Evolutionary conservation across 78 protist genomes (phyloP), one percentile per base, ranked within the genome.

Genomic region (Parvularia atlantis): DNA sequence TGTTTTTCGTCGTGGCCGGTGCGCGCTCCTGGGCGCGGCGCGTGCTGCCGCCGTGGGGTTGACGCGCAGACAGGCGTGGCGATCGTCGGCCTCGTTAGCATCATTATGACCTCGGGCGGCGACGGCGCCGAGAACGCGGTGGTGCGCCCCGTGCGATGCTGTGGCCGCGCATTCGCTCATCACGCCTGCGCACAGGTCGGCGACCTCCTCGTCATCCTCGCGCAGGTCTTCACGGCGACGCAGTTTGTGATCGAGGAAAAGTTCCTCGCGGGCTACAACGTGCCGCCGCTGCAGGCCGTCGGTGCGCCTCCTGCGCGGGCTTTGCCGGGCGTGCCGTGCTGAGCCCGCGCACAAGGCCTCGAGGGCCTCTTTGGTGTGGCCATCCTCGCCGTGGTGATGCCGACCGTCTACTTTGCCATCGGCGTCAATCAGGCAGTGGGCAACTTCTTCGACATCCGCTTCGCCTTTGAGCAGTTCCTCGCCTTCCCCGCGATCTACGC

Each of bases 51-150:
- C n/a, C n/a, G n/a, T n/a, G n/a, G n/a, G n/a, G n/a, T n/a, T n/a
- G n/a, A n/a, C n/a, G n/a, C n/a, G n/a, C n/a, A n/a, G n/a, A n/a
- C n/a, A n/a, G 83, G 83, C 6, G 28, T 73, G 20, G 43, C 57
- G 39, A 36, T 71, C 24, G 84, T 79, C 48, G 84, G 84, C 28
- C 33, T 71, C n/a, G 56, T 65, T 2, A 19, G 50, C 20, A n/a
- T 59, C 50, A 3, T 77, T 16, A 37, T 35, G 36, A 64, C 16
- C 7, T n/a, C n/a, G n/a, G 28, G 20, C 30, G 52, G 64, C 41
- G 74, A 56, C 0, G 35, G 36, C 17, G 72, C 72, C 11, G 16
- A 9, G 43, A 40, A 46, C 26, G 37, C 72, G 28, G 40, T 20
- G 17, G 19, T n/a, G n/a, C n/a, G n/a, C n/a, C n/a, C n/a, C n/a